Percentiles rank a stretch among this genome's conserved stretches.
phyloP scores from a whole-genome alignment of 2,329 filamentous ascomycete species.

The Rutstroemia sp. region DNA sequence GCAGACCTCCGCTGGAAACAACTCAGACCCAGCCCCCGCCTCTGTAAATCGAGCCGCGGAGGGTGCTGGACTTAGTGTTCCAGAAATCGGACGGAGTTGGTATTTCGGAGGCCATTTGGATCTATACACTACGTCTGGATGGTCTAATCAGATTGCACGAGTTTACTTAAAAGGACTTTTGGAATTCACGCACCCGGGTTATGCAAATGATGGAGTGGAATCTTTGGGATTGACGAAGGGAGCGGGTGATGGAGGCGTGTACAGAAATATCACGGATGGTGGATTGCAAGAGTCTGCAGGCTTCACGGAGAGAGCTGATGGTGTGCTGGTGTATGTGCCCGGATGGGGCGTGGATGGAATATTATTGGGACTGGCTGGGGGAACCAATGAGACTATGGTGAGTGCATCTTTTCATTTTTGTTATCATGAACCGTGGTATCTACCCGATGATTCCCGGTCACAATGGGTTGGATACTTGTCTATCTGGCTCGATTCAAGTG shows the following conservation, averaged over 20 bases:
- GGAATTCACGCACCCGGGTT: constrained; percentile 69
- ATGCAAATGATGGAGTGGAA: constrained; percentile 54
- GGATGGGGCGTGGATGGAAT: constrained; percentile 67
- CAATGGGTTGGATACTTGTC: too few species aligned
- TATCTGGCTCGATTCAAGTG: too few species aligned
- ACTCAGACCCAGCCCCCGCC: constrained; percentile 47
- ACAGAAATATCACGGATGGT: constrained; percentile 67
- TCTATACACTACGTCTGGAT: constrained; percentile 46
- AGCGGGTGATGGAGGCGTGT: constrained; percentile 55
- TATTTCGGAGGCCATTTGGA: constrained; percentile 70
- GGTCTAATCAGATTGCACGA: constrained; percentile 56
- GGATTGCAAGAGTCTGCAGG: constrained; percentile 58
- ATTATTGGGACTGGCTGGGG: constrained; percentile 64
- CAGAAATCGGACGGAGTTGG: constrained; percentile 62
- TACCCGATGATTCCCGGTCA: too few species aligned
- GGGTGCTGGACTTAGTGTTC: constrained; percentile 64
- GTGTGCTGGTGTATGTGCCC: constrained; percentile 64
- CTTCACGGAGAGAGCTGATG: constrained; percentile 69
- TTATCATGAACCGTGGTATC: too few species aligned
- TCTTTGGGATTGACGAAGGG: constrained; percentile 44
- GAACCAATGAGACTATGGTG: constrained; percentile 62
- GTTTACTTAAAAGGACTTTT: constrained; percentile 68
- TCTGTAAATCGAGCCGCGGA: constrained; percentile 64
- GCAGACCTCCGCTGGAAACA: constrained; percentile 54
- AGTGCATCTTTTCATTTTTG: constrained; percentile 21